phyloP scores from a whole-genome alignment of 2,329 filamentous ascomycete genomes.

The Blastomyces gilchristii region DNA sequence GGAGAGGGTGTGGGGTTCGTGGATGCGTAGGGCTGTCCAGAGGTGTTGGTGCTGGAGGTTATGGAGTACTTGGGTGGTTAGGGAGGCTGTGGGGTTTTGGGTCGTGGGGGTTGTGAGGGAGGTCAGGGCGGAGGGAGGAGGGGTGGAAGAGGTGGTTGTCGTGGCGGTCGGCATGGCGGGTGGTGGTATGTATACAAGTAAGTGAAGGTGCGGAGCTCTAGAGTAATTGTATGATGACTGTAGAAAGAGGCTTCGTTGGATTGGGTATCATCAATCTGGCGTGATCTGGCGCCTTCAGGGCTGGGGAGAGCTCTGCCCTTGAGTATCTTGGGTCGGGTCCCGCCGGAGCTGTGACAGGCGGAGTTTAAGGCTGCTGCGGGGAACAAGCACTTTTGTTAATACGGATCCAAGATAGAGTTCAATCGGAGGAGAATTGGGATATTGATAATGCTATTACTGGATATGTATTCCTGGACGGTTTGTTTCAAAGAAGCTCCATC shows the following conservation, averaged over 20 bases:
- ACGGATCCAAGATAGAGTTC: neutral
- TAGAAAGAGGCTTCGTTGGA: neutral
- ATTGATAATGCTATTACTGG: neutral
- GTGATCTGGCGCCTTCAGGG: neutral
- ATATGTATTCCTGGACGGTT: neutral
- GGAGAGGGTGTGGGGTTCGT: conserved; percentile 28
- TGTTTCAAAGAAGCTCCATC: neutral
- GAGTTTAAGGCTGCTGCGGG: neutral
- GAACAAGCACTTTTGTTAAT: neutral
- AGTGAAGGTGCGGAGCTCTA: neutral
- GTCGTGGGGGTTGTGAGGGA: conserved; percentile 24
- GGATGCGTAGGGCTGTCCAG: conserved; percentile 48
- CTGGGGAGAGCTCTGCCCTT: neutral
- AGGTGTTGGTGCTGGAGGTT: conserved; percentile 55
- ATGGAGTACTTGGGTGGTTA: conserved; percentile 50
- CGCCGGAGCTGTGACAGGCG: neutral
- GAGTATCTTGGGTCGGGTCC: neutral
- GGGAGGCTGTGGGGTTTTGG: conserved; percentile 29
- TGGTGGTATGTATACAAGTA: neutral
- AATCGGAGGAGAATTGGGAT: neutral
- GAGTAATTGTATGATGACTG: neutral
- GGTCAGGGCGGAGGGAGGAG: conserved; percentile 32
- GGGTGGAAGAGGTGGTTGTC: conserved; percentile 18
- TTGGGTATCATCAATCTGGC: neutral
- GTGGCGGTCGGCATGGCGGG: neutral